Percentiles rank a stretch among this genome's conserved stretches.
These are phyloP conservation scores for Proliferodiscus dingleyae DNA, from an alignment of 2,329 filamentous ascomycete genomes.

Conservation along the genomic window DNA sequence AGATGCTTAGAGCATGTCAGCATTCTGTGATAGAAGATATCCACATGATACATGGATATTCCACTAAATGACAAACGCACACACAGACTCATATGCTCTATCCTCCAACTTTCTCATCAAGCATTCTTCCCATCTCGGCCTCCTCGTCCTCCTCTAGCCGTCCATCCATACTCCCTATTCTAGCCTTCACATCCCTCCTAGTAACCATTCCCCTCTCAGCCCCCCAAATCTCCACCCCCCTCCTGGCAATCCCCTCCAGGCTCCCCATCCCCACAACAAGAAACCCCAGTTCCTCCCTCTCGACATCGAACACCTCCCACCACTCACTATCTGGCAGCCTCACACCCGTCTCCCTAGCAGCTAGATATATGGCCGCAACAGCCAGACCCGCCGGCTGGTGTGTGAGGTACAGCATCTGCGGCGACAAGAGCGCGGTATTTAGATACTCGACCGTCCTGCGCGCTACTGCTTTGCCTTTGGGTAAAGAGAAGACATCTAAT, in stretches of 20 bases:
- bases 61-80: too few relatives aligned
- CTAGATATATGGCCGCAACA: constrained; percentile 85
- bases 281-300: constrained; percentile 90
- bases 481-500: constrained; percentile 57
- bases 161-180: constrained; percentile 18
- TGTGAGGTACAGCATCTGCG: constrained; percentile 85
- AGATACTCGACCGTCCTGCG: constrained; percentile 68
- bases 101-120: constrained; percentile 26
- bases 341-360: constrained; percentile 68
- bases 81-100: too few relatives aligned
- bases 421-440: constrained; percentile 81
- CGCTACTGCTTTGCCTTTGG: constrained; percentile 49
- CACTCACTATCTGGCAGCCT: constrained; percentile 81
- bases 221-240: constrained; percentile 22
- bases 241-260: constrained; percentile 52
- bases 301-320: constrained; percentile 98
- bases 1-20: too few relatives aligned
- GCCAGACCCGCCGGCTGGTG: constrained; percentile 85
- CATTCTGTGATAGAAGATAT: too few relatives aligned
- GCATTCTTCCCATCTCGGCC: constrained; percentile 25
- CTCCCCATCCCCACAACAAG: constrained; percentile 82
- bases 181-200: constrained; percentile 19
- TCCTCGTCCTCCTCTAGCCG: constrained; percentile 24
- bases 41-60: too few relatives aligned
- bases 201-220: constrained; percentile 22